phyloP scores from a whole-genome alignment of 352 stramenopile species.

The Aphanomyces invadans region DNA sequence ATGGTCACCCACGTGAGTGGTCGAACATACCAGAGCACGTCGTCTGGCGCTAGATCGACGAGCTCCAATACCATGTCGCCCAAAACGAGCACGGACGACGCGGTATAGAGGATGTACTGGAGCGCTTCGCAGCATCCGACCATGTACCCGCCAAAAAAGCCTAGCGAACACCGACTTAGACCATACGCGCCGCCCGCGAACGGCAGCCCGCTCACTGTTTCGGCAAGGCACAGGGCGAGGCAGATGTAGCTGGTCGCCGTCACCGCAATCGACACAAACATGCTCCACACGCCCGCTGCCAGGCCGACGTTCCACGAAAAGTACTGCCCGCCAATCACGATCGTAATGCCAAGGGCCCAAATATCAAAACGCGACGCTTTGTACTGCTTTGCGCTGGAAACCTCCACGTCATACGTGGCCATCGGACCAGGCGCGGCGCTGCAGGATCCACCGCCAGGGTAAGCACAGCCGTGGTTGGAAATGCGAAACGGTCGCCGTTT shows the following conservation, averaged over 20 bases:
- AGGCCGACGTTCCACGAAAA: conserved; percentile 45
- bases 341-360: conserved; percentile 43
- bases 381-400: not conserved
- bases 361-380: conserved; percentile 29
- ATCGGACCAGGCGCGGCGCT: no score
- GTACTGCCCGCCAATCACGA: conserved; percentile 48
- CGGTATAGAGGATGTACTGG: conserved; percentile 42
- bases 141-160: conserved; percentile 39
- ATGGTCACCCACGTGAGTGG: conserved; percentile 31
- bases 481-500: no score
- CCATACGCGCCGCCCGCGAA: conserved; percentile 43
- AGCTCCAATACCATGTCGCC: conserved; percentile 32
- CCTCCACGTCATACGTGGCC: no score
- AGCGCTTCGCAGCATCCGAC: conserved; percentile 46
- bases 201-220: conserved; percentile 38
- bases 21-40: conserved; percentile 11
- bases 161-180: conserved; percentile 34
- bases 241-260: conserved; percentile 35
- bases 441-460: no score
- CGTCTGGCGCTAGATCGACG: not conserved
- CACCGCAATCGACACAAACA: conserved; percentile 35
- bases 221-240: conserved; percentile 37
- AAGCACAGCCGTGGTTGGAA: no score
- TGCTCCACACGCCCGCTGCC: conserved; percentile 35
- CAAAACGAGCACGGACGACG: conserved; percentile 31